Evolutionary conservation across 148 eudicot species (phyloP).

Genomic region (Silene uniflora): DNA sequence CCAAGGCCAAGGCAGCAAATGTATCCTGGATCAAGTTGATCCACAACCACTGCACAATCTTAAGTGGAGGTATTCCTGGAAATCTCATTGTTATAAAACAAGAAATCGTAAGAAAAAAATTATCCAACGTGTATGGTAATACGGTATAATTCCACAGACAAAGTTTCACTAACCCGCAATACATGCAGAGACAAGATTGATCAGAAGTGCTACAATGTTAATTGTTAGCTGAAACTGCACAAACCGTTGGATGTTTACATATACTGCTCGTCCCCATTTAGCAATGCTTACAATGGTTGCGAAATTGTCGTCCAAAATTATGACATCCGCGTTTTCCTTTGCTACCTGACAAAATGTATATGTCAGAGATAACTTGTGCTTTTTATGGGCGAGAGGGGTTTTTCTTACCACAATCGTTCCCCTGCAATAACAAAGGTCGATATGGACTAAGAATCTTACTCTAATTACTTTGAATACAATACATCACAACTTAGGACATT

Average conservation of each 20-base stretch:
- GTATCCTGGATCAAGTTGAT: conserved; percentile 95
- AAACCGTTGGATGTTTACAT: conserved; percentile 87
- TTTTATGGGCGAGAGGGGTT: background rate
- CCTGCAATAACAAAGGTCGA: background rate
- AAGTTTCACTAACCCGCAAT: conserved; percentile 41
- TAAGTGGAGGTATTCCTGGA: conserved; percentile 88
- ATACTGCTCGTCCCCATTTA: conserved; percentile 93
- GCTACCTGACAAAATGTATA: conserved; percentile 58
- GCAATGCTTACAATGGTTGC: conserved; percentile 75
- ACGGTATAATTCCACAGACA: background rate
- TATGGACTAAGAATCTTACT: background rate
- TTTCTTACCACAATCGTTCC: no score
- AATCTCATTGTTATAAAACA: background rate
- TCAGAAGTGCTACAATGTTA: conserved; percentile 77
- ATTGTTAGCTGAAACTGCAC: conserved; percentile 94
- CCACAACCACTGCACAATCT: conserved; percentile 90
- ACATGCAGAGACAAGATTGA: conserved; percentile 84
- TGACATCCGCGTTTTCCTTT: conserved; percentile 81
- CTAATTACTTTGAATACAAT: no score
- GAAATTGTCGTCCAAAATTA: conserved; percentile 86
- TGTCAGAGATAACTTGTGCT: background rate
- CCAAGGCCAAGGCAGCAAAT: conserved; percentile 86
- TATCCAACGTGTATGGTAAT: background rate
- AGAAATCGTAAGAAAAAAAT: background rate
- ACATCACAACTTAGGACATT: no score